Evolutionary conservation across 768 basidiomycete genomes (phyloP).

Genomic region (Cystobasidium ongulense): DNA sequence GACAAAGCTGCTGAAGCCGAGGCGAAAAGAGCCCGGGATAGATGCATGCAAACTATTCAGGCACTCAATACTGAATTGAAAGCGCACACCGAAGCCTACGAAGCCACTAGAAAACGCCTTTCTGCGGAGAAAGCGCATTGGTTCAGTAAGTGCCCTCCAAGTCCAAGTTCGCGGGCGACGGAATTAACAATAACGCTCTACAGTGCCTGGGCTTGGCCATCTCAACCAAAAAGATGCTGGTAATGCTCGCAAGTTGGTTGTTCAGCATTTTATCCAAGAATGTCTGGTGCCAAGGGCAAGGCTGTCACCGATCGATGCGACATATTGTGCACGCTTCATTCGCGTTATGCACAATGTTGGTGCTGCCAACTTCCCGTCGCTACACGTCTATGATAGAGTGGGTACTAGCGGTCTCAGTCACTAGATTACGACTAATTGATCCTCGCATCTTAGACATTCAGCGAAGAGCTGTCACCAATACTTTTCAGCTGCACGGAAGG

Average conservation of each 20-base stretch:
- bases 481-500: conserved; percentile 92
- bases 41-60: conserved; percentile 57
- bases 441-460: conserved; percentile 59
- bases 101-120: conserved; percentile 67
- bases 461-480: conserved; percentile 71
- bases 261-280: conserved; percentile 60
- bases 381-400: conserved; percentile 77
- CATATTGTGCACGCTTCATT: conserved; percentile 85
- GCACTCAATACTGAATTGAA: conserved; percentile 63
- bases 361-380: conserved; percentile 78
- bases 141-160: conserved; percentile 51
- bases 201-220: not conserved
- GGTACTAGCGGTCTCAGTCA: conserved; percentile 33
- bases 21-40: conserved; percentile 49
- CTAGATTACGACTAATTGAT: not conserved
- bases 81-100: conserved; percentile 63
- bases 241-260: conserved; percentile 45
- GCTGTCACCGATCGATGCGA: conserved; percentile 93
- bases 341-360: conserved; percentile 76
- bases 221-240: conserved; percentile 46
- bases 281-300: conserved; percentile 87
- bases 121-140: conserved; percentile 70
- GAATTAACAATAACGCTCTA: conserved; percentile 45
- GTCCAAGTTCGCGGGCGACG: too few relatives aligned
- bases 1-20: conserved; percentile 23